Evolutionary conservation across 805 yeast genomes (phyloP).

Genomic region (Cyberlindnera mississippiensis): DNA sequence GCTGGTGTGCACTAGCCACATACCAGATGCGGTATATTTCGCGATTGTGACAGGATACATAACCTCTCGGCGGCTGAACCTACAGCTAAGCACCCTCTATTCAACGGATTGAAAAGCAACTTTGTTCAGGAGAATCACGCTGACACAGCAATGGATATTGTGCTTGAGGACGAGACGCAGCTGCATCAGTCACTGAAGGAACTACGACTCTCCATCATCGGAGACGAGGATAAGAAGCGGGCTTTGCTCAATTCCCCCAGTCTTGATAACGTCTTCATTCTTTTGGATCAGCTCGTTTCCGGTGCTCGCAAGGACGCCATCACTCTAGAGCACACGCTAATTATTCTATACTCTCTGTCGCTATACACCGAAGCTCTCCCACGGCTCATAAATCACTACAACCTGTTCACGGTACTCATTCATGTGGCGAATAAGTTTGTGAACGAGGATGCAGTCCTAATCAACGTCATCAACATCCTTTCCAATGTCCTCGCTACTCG

Average conservation of each 20-base stretch:
- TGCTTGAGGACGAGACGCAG: conserved; percentile 1
- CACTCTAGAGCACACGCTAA: conserved; percentile 16
- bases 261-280: conserved; percentile 6
- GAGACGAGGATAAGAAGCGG: conserved; percentile 23
- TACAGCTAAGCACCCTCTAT: no score
- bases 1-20: no score
- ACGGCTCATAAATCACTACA: conserved; percentile 9
- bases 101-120: no score
- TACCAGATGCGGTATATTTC: no score
- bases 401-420: conserved; percentile 11
- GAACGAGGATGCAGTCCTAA: conserved; percentile 7
- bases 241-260: conserved; percentile 9
- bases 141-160: not conserved
- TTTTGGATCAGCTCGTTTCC: conserved; percentile 5
- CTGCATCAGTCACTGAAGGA: conserved; percentile 11
- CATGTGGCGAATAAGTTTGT: conserved; percentile 10
- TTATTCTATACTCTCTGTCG: conserved; percentile 24
- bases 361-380: conserved; percentile 12
- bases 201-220: conserved; percentile 20
- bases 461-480: conserved; percentile 10
- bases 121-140: no score
- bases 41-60: no score
- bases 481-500: conserved; percentile 7
- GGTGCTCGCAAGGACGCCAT: not conserved
- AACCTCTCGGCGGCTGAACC: not conserved